Conservation (phyloP, 345 rosid genomes). For the Bruguiera gymnorhiza region DNA sequence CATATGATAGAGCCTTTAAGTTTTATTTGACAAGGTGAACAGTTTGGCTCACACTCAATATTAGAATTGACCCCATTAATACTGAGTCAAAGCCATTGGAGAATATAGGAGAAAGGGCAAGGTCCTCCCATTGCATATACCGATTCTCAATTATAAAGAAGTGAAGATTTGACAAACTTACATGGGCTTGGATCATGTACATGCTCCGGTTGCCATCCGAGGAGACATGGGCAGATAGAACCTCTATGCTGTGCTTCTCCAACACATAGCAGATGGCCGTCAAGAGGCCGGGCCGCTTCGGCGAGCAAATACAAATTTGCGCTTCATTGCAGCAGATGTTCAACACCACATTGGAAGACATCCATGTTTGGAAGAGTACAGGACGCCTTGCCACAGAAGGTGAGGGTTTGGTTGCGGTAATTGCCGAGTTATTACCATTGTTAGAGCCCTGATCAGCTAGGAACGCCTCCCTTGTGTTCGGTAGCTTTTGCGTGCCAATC, state of each 20-base stretch:
- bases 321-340: slow-evolving; percentile 61
- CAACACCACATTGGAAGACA: slow-evolving; percentile 53
- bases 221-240: slow-evolving; percentile 49
- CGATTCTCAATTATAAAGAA: neutral
- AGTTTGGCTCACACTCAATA: no score
- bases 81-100: no score
- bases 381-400: slow-evolving; percentile 24
- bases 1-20: no score
- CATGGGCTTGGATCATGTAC: slow-evolving; percentile 59
- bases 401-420: slow-evolving; percentile 2
- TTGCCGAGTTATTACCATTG: neutral
- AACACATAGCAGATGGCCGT: slow-evolving; percentile 46
- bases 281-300: slow-evolving; percentile 46
- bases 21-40: no score
- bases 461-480: slow-evolving; percentile 43
- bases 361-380: slow-evolving; percentile 52
- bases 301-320: slow-evolving; percentile 48
- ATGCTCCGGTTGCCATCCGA: slow-evolving; percentile 34
- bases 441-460: slow-evolving; percentile 39
- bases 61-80: no score
- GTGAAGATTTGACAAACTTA: slow-evolving; percentile 24
- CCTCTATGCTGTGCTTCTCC: slow-evolving; percentile 58
- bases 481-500: neutral
- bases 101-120: no score
- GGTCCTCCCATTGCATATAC: no score